These are phyloP conservation scores for Fusarium paranaense DNA, from an alignment of 2,329 filamentous ascomycete genomes.

Conservation along the genomic window DNA sequence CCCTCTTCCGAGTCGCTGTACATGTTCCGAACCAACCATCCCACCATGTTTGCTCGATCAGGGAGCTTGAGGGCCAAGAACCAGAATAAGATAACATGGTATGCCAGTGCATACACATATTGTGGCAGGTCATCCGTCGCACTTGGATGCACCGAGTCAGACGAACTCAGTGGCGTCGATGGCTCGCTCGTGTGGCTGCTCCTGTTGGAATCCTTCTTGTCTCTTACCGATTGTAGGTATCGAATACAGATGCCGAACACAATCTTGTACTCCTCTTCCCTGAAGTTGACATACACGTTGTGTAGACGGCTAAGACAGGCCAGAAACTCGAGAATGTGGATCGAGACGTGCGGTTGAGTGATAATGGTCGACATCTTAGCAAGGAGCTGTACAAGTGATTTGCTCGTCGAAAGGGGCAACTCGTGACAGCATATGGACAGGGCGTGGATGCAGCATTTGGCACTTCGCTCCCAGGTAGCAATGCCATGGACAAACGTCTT, in stretches of 20 bases:
- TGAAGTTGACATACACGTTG: constrained; percentile 87
- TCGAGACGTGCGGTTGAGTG: constrained; percentile 89
- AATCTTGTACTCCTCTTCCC: constrained; percentile 90
- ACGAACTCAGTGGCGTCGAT: constrained; percentile 41
- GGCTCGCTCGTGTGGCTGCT: constrained; percentile 60
- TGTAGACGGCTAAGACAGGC: constrained; percentile 87
- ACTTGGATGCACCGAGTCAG: constrained; percentile 40
- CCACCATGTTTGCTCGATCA: constrained; percentile 85
- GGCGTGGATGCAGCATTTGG: constrained; percentile 93
- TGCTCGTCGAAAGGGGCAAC: constrained; percentile 86
- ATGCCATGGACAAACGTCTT: constrained; percentile 88
- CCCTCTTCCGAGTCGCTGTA: constrained; percentile 81
- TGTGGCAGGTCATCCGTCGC: constrained; percentile 82
- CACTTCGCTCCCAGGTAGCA: constrained; percentile 84
- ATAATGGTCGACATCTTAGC: constrained; percentile 97
- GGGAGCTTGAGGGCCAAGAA: constrained; percentile 89
- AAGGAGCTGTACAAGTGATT: constrained; percentile 85
- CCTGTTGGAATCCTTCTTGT: constrained; percentile 65
- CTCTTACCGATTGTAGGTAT: constrained; percentile 89
- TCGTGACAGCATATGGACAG: constrained; percentile 96
- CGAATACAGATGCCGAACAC: constrained; percentile 96
- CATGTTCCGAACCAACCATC: constrained; percentile 90
- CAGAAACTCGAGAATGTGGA: constrained; percentile 97
- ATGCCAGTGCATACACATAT: constrained; percentile 93
- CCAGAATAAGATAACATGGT: constrained; percentile 97